Evolutionary conservation across 1,284 basidiomycete genomes (phyloP).

Genomic region (Microstroma glucosiphilum): DNA sequence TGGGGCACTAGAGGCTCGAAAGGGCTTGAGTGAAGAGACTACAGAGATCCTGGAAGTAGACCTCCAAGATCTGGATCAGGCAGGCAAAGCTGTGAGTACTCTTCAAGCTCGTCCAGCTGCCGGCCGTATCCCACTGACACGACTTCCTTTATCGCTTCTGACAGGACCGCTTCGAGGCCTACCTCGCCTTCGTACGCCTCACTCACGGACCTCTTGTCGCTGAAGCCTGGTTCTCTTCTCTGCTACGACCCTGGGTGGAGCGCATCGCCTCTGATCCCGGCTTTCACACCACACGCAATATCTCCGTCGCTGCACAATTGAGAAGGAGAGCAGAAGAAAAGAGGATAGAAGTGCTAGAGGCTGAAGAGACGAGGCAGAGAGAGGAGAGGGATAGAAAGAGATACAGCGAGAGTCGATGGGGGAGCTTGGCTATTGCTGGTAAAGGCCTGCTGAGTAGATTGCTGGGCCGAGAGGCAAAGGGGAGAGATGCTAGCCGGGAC

Average conservation of each 20-base stretch:
- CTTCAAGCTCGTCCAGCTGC: too few species aligned
- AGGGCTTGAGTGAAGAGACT: not conserved
- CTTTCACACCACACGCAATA: not conserved
- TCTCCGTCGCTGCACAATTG: not conserved
- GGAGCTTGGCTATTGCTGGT: constrained; percentile 2
- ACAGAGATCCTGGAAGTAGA: not conserved
- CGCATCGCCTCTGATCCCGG: not conserved
- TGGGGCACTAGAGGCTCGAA: not conserved
- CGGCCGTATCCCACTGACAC: too few species aligned
- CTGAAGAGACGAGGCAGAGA: not conserved
- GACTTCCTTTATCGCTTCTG: too few species aligned
- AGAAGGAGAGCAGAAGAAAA: not conserved
- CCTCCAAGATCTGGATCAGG: not conserved
- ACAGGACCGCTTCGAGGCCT: constrained; percentile 4
- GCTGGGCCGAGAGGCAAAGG: not conserved
- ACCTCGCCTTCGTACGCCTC: not conserved
- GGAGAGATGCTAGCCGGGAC: not conserved
- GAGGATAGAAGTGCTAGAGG: not conserved
- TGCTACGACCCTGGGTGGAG: constrained; percentile 2
- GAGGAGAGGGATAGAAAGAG: not conserved
- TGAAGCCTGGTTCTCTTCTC: not conserved
- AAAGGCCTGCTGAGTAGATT: not conserved
- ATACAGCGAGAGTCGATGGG: not conserved
- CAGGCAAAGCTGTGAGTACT: not conserved
- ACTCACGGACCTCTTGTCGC: not conserved